These are phyloP conservation scores for Candida corydali DNA, from an alignment of 805 yeast species.

Conservation along the genomic window DNA sequence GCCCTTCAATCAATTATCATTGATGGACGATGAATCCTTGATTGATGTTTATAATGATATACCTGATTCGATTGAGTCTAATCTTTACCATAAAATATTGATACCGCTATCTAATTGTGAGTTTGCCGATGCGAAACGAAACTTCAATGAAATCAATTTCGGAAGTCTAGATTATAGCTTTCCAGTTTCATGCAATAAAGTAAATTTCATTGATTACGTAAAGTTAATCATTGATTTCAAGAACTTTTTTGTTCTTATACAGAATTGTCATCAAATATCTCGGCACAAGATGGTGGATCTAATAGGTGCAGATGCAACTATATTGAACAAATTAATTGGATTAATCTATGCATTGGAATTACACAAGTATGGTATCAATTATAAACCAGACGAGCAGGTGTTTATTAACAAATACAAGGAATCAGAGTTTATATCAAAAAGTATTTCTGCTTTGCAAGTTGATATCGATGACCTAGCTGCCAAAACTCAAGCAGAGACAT, in stretches of 20 bases:
- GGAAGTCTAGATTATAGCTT: slow-evolving; percentile 14
- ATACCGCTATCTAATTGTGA: slow-evolving; percentile 19
- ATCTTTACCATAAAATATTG: slow-evolving; percentile 16
- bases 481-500: slow-evolving; percentile 18
- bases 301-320: slow-evolving; percentile 20
- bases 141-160: slow-evolving; percentile 10
- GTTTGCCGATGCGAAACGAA: slow-evolving; percentile 13
- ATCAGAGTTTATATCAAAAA: neutral
- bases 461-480: slow-evolving; percentile 12
- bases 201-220: slow-evolving; percentile 19
- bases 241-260: slow-evolving; percentile 24
- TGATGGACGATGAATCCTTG: slow-evolving; percentile 16
- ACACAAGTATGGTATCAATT: slow-evolving; percentile 26
- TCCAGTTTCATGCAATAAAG: slow-evolving; percentile 11
- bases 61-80: slow-evolving; percentile 13
- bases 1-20: slow-evolving; percentile 26
- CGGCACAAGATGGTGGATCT: slow-evolving; percentile 18
- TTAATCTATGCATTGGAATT: slow-evolving; percentile 22
- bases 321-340: slow-evolving; percentile 19
- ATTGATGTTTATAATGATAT: slow-evolving; percentile 16
- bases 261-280: slow-evolving; percentile 21
- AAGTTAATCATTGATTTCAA: slow-evolving; percentile 27
- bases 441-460: slow-evolving; percentile 5
- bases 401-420: slow-evolving; percentile 18
- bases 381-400: slow-evolving; percentile 18